Percentiles rank a stretch among this genome's conserved stretches.
Evolutionary conservation across 208 protist genomes (phyloP).

Genomic region (Trypanosoma rangeli): DNA sequence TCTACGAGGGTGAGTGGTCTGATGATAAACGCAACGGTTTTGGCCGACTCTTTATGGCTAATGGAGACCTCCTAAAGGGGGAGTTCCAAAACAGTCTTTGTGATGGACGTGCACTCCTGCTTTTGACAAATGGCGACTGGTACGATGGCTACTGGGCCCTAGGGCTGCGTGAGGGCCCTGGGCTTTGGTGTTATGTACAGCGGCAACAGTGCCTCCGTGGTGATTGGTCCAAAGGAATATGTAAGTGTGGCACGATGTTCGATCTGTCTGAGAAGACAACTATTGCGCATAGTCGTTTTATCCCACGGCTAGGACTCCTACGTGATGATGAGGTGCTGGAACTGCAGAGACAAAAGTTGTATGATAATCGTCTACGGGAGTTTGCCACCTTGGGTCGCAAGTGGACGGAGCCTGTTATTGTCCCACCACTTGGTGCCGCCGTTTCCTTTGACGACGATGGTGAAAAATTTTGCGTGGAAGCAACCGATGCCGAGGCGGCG

Average conservation of each 20-base stretch:
- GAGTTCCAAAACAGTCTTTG: conserved; percentile 63
- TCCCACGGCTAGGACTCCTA: conserved; percentile 75
- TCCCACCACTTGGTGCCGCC: conserved; percentile 21
- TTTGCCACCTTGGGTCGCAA: conserved; percentile 44
- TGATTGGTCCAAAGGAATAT: conserved; percentile 83
- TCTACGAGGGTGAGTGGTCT: conserved; percentile 87
- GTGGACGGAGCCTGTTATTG: conserved; percentile 53
- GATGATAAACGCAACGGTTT: conserved; percentile 63
- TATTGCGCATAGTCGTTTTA: conserved; percentile 56
- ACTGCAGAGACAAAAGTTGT: conserved; percentile 58
- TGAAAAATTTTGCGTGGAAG: background rate
- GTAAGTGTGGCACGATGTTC: conserved; percentile 71
- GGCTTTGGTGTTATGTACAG: conserved; percentile 81
- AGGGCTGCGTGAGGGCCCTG: conserved; percentile 83
- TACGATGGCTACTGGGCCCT: conserved; percentile 86
- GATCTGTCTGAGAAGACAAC: conserved; percentile 74
- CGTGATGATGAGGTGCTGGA: conserved; percentile 65
- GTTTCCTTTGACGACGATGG: background rate
- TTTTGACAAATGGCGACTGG: conserved; percentile 67
- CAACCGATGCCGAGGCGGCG: background rate
- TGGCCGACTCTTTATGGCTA: conserved; percentile 78
- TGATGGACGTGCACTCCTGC: conserved; percentile 82
- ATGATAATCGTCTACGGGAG: conserved; percentile 57
- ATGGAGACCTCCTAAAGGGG: conserved; percentile 83
- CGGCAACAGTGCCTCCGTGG: conserved; percentile 74